Percentiles rank a stretch among this genome's conserved stretches.
These are phyloP conservation scores for Neurospora intermedia DNA, from an alignment of 495 filamentous ascomycete genomes.

Conservation along the genomic window DNA sequence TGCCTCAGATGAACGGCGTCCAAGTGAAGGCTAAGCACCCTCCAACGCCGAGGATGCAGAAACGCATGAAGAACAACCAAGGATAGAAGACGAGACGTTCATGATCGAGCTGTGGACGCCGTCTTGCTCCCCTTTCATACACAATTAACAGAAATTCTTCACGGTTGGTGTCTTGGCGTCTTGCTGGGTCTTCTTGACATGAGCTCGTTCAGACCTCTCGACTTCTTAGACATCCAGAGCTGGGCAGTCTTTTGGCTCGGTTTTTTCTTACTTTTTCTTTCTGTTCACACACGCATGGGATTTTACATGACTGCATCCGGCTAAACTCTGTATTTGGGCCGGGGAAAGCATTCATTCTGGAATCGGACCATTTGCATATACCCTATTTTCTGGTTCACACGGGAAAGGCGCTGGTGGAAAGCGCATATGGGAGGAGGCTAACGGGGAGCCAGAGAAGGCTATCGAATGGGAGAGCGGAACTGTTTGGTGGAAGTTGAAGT, in stretches of 20 bases:
- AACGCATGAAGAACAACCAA: slow-evolving; percentile 33
- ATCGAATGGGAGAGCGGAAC: not conserved
- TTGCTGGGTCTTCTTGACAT: not conserved
- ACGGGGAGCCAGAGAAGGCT: not conserved
- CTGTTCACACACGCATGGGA: not conserved
- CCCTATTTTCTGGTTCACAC: slow-evolving; percentile 6
- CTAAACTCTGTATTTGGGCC: slow-evolving; percentile 1
- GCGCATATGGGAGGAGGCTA: not conserved
- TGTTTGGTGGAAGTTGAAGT: not conserved
- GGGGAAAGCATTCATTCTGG: slow-evolving; percentile 4
- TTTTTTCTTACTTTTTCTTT: not conserved
- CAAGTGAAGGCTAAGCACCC: slow-evolving; percentile 31
- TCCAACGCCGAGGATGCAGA: slow-evolving; percentile 35
- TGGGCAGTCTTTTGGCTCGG: not conserved
- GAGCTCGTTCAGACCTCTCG: not conserved
- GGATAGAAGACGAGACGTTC: slow-evolving; percentile 4
- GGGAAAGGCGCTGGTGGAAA: not conserved
- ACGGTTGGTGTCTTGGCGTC: slow-evolving; percentile 1
- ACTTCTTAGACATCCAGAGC: not conserved
- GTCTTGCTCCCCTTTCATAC: not conserved
- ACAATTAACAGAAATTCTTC: not conserved
- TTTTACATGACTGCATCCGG: slow-evolving; percentile 1
- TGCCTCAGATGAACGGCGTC: slow-evolving; percentile 39
- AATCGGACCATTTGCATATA: slow-evolving; percentile 13
- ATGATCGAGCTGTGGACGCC: not conserved